Base-by-base conservation (phyloP, 768 basidiomycete species). In the Gymnopilus dilepis region DNA sequence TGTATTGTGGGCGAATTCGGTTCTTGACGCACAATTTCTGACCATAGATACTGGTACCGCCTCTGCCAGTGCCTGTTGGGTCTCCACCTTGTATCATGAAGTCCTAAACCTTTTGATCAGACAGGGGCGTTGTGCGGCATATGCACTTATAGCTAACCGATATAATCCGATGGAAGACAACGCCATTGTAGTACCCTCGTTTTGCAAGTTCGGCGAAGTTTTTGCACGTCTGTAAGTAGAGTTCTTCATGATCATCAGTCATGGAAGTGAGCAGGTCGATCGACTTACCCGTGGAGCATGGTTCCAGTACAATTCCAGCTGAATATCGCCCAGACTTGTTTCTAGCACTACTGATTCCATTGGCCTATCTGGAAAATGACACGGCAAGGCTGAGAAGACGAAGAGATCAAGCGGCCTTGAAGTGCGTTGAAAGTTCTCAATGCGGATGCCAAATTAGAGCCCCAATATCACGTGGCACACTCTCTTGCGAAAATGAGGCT, bases 31-130 rank as follows among this genome's bases (percentile, higher is more conserved):
- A 91, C 91, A 93, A 98, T 76, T 89, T 93, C 70, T 88, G 90
- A 43, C 92, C 94, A 68, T 92, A 94, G 64, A 94, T 93, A 68
- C 93, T 94, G 26, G 90, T 91, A 40, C 93, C 92, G 33, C 97
- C 96, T 69, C 92, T 80, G 26, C 97, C 97, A 1, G 97, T 98
- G 24, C 97, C 97, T 15, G 95, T 97, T 11, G 96, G 97, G 73
- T 97, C 95, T 41, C 96, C 97, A 28, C 86, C 89, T 78, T 99
- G 97, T 15, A 97, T 88, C 97, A 98, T 98, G 71, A 98, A 98
- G 72, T 96, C 95, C 90, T 96, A 69, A 21, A 43, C 33, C 50
- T 50, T 33, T 58, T 33, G 58, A 12, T 43, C 33, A 38, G 48
- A 38, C 43, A 17, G 38, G 34, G 6, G 22, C 15, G 17, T 37